Conservation (phyloP, 495 filamentous ascomycete species). For the Aspergillus avenaceus region DNA sequence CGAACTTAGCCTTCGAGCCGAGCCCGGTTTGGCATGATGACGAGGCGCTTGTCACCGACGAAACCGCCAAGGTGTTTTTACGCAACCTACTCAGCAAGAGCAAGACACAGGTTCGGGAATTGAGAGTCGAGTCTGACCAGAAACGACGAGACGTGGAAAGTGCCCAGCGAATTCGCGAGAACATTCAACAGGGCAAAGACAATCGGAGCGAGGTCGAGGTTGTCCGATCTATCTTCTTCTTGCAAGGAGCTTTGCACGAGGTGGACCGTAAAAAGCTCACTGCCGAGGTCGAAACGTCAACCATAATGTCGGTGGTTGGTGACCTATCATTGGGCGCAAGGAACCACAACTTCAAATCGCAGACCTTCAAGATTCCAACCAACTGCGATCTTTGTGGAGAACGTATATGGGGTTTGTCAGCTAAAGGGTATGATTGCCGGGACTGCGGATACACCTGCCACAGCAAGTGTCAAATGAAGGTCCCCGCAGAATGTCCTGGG, state of each 20-base stretch:
- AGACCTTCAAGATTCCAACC: slow-evolving; percentile 97
- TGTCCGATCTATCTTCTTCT: slow-evolving; percentile 67
- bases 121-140: slow-evolving; percentile 76
- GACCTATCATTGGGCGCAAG: slow-evolving; percentile 87
- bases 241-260: slow-evolving; percentile 82
- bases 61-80: slow-evolving; percentile 80
- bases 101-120: slow-evolving; percentile 71
- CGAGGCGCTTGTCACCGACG: slow-evolving; percentile 74
- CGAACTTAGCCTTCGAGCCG: slow-evolving; percentile 82
- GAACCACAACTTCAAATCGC: slow-evolving; percentile 93
- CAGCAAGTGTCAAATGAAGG: slow-evolving; percentile 98
- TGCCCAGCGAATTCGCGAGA: slow-evolving; percentile 65
- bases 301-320: slow-evolving; percentile 79
- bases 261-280: slow-evolving; percentile 81
- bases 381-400: slow-evolving; percentile 97
- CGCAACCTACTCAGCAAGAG: slow-evolving; percentile 89
- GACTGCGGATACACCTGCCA: slow-evolving; percentile 98
- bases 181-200: slow-evolving; percentile 74
- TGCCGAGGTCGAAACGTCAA: slow-evolving; percentile 86
- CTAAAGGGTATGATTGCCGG: slow-evolving; percentile 91
- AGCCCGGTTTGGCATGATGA: slow-evolving; percentile 98
- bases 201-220: slow-evolving; percentile 79
- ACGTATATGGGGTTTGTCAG: slow-evolving; percentile 91
- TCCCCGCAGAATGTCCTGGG: slow-evolving; percentile 90
- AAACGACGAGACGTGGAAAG: slow-evolving; percentile 79